Evolutionary conservation across 129 eudicot species (phyloP).

Genomic region (Gnaphalium uliginosum): DNA sequence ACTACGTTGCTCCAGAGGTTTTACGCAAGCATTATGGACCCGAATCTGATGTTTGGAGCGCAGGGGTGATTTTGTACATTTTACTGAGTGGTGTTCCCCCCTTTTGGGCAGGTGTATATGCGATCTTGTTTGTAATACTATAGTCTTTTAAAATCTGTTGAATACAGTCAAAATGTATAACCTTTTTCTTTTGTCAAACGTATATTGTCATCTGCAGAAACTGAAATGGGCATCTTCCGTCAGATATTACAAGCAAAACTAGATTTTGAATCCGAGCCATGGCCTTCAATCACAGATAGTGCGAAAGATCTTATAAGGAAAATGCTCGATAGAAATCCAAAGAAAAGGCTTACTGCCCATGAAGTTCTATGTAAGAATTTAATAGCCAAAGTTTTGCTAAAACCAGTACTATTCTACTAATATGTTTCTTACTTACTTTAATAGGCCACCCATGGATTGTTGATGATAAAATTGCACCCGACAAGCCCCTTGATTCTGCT

Average conservation of each 20-base stretch:
- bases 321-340: constrained; percentile 89
- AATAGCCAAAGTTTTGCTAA: constrained; percentile 4
- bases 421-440: constrained; percentile 7
- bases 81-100: constrained; percentile 91
- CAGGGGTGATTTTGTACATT: constrained; percentile 88
- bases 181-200: constrained; percentile 2
- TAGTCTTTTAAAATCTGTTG: not conserved
- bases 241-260: constrained; percentile 77
- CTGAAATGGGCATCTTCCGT: constrained; percentile 88
- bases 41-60: constrained; percentile 98
- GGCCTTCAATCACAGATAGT: constrained; percentile 84
- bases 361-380: constrained; percentile 83
- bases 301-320: constrained; percentile 87
- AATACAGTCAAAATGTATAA: constrained; percentile 1
- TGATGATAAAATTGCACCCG: constrained; percentile 88
- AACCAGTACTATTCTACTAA: not conserved
- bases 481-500: constrained; percentile 95
- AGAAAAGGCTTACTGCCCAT: constrained; percentile 83
- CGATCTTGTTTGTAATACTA: not conserved
- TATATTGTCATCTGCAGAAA: constrained; percentile 53
- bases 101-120: constrained; percentile 83
- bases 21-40: constrained; percentile 87
- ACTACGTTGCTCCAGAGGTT: constrained; percentile 96
- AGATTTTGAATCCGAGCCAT: constrained; percentile 89
- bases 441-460: constrained; percentile 97